phyloP scores from a whole-genome alignment of 352 stramenopile genomes.

The Phytophthora macrochlamydospora region DNA sequence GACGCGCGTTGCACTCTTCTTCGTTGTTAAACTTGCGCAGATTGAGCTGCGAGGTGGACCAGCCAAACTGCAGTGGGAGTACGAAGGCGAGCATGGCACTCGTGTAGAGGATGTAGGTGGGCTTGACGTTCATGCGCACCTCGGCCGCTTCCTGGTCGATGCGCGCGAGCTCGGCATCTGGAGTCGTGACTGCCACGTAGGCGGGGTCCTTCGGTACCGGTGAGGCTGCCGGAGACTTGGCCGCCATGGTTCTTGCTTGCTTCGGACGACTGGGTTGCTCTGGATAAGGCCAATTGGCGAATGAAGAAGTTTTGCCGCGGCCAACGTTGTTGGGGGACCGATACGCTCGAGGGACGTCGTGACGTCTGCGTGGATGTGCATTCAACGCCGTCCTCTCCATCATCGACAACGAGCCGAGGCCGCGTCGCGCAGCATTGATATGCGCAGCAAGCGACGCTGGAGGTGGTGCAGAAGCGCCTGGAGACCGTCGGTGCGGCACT shows the following conservation, averaged over 20 bases:
- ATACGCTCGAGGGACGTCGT: neutral
- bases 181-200: slow-evolving; percentile 17
- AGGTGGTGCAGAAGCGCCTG: slow-evolving; percentile 1
- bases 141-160: slow-evolving; percentile 4
- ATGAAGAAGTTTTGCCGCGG: slow-evolving; percentile 1
- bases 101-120: slow-evolving; percentile 43
- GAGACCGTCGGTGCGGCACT: slow-evolving; percentile 11
- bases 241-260: slow-evolving; percentile 3
- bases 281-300: slow-evolving; percentile 13
- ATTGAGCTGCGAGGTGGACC: slow-evolving; percentile 52
- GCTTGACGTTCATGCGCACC: slow-evolving; percentile 12
- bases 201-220: slow-evolving; percentile 7
- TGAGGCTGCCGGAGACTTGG: slow-evolving; percentile 5
- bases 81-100: slow-evolving; percentile 43
- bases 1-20: slow-evolving; percentile 33
- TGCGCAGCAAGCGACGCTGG: slow-evolving; percentile 8
- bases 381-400: slow-evolving; percentile 12
- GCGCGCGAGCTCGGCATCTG: slow-evolving; percentile 9
- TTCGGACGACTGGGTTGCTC: neutral
- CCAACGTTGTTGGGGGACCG: too few species aligned
- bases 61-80: slow-evolving; percentile 46
- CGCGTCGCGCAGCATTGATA: slow-evolving; percentile 15
- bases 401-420: slow-evolving; percentile 1
- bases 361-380: slow-evolving; percentile 15
- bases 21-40: slow-evolving; percentile 49